Conservation (phyloP, 75 land plant species). For the Selaginella tamariscina region DNA sequence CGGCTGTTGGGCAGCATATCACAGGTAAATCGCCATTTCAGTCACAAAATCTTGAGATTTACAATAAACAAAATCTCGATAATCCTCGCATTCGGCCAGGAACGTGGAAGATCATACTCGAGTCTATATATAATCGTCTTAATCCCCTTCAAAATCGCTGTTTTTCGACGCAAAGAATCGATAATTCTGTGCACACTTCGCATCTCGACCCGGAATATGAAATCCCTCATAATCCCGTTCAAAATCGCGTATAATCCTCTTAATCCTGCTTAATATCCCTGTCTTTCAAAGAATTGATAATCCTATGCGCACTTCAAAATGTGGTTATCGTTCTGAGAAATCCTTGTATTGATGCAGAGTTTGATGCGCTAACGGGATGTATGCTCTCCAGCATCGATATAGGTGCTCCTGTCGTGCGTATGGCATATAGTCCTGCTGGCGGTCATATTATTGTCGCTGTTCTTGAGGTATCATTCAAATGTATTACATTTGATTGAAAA, state of each 20-base stretch:
- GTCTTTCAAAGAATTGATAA: not conserved
- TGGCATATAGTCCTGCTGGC: conserved; percentile 89
- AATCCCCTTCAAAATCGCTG: not conserved
- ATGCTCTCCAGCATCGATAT: conserved; percentile 77
- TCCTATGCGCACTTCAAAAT: not conserved
- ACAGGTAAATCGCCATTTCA: conserved; percentile 34
- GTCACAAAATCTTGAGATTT: not conserved
- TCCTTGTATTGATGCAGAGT: conserved; percentile 30
- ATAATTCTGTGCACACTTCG: not conserved
- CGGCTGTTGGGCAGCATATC: conserved; percentile 60
- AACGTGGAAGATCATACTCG: not conserved
- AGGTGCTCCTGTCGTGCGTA: conserved; percentile 82
- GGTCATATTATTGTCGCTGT: conserved; percentile 78
- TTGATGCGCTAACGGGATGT: conserved; percentile 83
- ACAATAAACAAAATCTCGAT: not conserved
- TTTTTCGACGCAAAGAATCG: not conserved
- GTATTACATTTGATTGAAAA: not conserved
- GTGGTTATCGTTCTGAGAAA: conserved; percentile 5
- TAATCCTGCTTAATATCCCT: no score
- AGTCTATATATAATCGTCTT: not conserved
- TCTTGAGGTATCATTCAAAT: conserved; percentile 56
- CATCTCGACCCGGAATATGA: not conserved
- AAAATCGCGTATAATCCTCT: no score
- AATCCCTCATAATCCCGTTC: no score
- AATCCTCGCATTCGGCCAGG: not conserved